Percentiles rank a stretch among this genome's conserved stretches.
These are phyloP conservation scores for Leptographium wingfieldii DNA, from an alignment of 2,329 filamentous ascomycete species.

Conservation along the genomic window DNA sequence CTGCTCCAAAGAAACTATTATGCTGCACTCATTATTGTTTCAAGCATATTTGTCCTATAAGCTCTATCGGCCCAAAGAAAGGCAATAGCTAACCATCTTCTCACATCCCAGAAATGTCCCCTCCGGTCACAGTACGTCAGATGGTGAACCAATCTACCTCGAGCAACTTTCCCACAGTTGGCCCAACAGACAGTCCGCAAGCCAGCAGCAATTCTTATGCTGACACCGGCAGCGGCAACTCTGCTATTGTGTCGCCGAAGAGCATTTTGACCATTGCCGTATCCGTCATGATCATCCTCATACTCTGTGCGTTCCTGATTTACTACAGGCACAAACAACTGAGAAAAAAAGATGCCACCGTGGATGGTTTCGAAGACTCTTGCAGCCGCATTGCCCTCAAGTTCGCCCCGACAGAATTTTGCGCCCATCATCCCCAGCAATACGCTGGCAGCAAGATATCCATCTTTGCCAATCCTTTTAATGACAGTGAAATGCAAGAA, in stretches of 20 bases:
- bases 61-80: too few species aligned
- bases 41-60: too few species aligned
- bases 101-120: too few species aligned
- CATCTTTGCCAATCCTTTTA: too few species aligned
- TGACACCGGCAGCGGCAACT: neutral
- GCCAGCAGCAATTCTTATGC: neutral
- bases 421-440: neutral
- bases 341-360: neutral
- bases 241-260: neutral
- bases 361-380: neutral
- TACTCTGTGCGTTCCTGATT: neutral
- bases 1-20: too few species aligned
- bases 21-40: too few species aligned
- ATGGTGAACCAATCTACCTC: too few species aligned
- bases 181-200: neutral
- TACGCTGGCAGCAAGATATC: neutral
- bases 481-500: neutral
- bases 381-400: neutral
- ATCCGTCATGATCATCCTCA: neutral
- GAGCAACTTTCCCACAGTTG: too few species aligned
- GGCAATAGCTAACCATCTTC: too few species aligned
- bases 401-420: neutral
- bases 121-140: too few species aligned
- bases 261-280: neutral
- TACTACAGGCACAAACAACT: neutral